Evolutionary conservation across 768 basidiomycete genomes (phyloP), one percentile per base, ranked within the genome.

Genomic region (Hygrocybe punicea): DNA sequence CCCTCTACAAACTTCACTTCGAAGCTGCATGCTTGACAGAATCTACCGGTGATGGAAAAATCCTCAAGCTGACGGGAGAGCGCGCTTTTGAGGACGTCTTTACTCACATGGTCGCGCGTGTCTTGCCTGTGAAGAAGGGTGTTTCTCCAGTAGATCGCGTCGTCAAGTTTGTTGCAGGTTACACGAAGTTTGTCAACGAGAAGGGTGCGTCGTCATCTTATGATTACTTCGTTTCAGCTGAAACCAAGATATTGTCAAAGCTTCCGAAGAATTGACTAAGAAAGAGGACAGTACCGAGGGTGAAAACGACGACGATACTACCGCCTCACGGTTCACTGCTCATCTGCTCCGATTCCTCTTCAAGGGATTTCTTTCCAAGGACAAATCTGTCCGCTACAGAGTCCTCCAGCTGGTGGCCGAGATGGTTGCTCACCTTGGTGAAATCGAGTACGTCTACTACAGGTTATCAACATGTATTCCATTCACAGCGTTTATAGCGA

Each of bases 361-460:
- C 58, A 79, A 80, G 57, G 94, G 93, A 3, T 92, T 93, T 69
- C 63, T 76, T 16, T 86, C 93, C 3, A 96, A 93, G 69, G 92
- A 96, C 73, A 98, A 95, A 73, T 79, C 78, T 42, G 85, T 91
- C 37, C 82, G 95, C 5, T 96, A 85, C 66, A 84, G 95, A 17
- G 85, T 85, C 33, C 76, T 91, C 2, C 86, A 89, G 53, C 73
- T 85, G n/a, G 79, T 91, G 13, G 83, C 88, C 0, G 86, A 89
- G 63, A 86, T 93, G 80, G 83, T 96, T 11, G 80, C 83, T 1
- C 82, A 86, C 55, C 75, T 97, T 0, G 91, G 91, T 6, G 88
- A 87, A 71, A 80, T 98, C 56, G 92, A 95, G 94, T 97, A 66
- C 53, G 87, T 78, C 36, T 9, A 35, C 24, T 57, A 29, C 11